Percentiles rank a stretch among this genome's conserved stretches.
Conservation (phyloP, 2,329 filamentous ascomycete species). For the Botrytis aclada region DNA sequence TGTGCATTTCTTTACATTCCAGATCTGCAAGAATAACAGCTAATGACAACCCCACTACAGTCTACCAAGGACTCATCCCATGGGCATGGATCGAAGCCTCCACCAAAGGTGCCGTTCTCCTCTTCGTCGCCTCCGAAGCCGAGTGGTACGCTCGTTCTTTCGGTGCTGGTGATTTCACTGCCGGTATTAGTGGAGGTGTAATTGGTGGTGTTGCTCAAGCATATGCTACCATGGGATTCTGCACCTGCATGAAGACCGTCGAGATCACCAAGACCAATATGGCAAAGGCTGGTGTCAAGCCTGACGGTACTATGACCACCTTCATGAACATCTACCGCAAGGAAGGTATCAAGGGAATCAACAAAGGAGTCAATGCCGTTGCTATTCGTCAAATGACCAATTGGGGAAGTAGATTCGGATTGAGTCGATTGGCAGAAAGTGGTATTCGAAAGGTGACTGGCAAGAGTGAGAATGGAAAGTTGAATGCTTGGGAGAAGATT, state of each 20-base stretch:
- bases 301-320: slow-evolving; percentile 86
- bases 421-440: slow-evolving; percentile 86
- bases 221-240: slow-evolving; percentile 99
- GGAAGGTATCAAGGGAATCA: slow-evolving; percentile 94
- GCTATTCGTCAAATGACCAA: slow-evolving; percentile 99
- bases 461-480: slow-evolving; percentile 77
- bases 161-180: slow-evolving; percentile 82
- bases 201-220: slow-evolving; percentile 93
- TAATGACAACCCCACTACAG: slow-evolving; percentile 48
- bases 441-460: slow-evolving; percentile 75
- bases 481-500: slow-evolving; percentile 82
- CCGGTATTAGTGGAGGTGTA: slow-evolving; percentile 89
- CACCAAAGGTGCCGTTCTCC: slow-evolving; percentile 97
- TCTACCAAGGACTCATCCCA: slow-evolving; percentile 98
- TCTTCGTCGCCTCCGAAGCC: slow-evolving; percentile 98
- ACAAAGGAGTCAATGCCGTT: slow-evolving; percentile 97
- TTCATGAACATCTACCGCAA: slow-evolving; percentile 96
- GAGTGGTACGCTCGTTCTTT: slow-evolving; percentile 86
- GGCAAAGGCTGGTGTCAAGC: slow-evolving; percentile 76
- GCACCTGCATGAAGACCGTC: slow-evolving; percentile 99
- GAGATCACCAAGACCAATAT: slow-evolving; percentile 99
- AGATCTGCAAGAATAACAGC: slow-evolving; percentile 12
- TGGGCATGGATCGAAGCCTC: slow-evolving; percentile 99
- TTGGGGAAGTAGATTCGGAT: slow-evolving; percentile 95
- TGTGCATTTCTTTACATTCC: not conserved